Evolutionary conservation across 208 protist species (phyloP).

Genomic region (Leishmania braziliensis): DNA sequence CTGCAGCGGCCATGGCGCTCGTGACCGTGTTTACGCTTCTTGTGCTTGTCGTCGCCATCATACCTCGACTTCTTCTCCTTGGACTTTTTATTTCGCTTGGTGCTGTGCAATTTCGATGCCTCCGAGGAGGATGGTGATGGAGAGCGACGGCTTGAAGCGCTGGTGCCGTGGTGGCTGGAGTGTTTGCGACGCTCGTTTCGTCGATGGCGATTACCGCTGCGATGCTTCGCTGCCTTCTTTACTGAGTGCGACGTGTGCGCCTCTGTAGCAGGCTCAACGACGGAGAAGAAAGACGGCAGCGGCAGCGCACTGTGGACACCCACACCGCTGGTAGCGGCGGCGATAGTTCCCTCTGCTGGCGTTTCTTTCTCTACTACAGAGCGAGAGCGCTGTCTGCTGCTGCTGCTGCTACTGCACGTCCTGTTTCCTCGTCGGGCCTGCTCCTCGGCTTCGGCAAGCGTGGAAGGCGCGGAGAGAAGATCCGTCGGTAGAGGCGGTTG

Average conservation of each 20-base stretch:
- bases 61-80: not conserved
- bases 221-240: not conserved
- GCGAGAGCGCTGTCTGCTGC: not conserved
- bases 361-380: not conserved
- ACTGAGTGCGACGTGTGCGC: not conserved
- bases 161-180: not conserved
- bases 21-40: conserved; percentile 2
- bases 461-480: not conserved
- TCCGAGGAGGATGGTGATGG: not conserved
- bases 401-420: not conserved
- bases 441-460: not conserved
- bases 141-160: not conserved
- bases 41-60: not conserved
- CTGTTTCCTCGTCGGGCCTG: not conserved
- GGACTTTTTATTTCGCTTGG: not conserved
- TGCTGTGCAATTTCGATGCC: not conserved
- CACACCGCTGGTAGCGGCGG: not conserved
- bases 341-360: too few relatives aligned
- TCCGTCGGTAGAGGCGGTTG: not conserved
- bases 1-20: conserved; percentile 1
- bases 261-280: conserved; percentile 1
- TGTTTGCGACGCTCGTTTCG: not conserved
- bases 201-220: not conserved
- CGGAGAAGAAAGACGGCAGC: not conserved
- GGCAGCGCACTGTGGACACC: not conserved